These are phyloP conservation scores for Synchytrium microbalum DNA, from an alignment of 371 early-diverging fungal species.

Conservation along the genomic window DNA sequence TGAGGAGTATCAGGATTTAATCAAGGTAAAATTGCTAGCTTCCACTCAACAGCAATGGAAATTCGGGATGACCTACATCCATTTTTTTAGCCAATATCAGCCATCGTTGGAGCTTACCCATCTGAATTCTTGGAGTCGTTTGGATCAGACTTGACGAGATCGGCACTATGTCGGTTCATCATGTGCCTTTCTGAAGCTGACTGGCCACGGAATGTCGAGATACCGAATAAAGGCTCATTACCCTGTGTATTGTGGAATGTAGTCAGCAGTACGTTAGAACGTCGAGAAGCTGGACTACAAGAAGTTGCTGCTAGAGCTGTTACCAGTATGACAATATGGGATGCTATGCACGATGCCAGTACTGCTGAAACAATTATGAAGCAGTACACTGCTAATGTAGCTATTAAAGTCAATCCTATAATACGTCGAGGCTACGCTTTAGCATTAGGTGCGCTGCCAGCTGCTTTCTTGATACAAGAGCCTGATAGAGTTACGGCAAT, in stretches of 20 bases:
- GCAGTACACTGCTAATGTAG: no score
- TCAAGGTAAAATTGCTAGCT: no score
- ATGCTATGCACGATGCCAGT: background rate
- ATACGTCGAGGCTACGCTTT: conserved; percentile 63
- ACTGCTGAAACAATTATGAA: background rate
- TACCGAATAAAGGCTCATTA: no score
- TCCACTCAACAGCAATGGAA: conserved; percentile 4
- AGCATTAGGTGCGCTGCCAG: conserved; percentile 52
- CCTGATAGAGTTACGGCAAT: no score
- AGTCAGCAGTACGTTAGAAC: no score
- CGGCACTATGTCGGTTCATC: conserved; percentile 43
- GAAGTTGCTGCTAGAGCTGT: conserved; percentile 48
- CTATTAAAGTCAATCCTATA: no score
- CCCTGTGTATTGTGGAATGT: no score
- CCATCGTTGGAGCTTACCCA: conserved; percentile 40
- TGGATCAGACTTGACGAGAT: conserved; percentile 43
- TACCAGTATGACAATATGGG: background rate
- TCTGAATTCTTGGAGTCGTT: conserved; percentile 52
- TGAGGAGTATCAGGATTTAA: conserved; percentile 14
- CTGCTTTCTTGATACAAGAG: conserved; percentile 20
- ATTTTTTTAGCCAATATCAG: conserved; percentile 39
- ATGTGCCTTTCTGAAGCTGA: conserved; percentile 37
- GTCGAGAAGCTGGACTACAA: conserved; percentile 65
- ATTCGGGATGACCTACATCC: no score
- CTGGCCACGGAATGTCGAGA: conserved; percentile 39